Evolutionary conservation across 345 rosid species (phyloP).

Genomic region (Brassica napus): DNA sequence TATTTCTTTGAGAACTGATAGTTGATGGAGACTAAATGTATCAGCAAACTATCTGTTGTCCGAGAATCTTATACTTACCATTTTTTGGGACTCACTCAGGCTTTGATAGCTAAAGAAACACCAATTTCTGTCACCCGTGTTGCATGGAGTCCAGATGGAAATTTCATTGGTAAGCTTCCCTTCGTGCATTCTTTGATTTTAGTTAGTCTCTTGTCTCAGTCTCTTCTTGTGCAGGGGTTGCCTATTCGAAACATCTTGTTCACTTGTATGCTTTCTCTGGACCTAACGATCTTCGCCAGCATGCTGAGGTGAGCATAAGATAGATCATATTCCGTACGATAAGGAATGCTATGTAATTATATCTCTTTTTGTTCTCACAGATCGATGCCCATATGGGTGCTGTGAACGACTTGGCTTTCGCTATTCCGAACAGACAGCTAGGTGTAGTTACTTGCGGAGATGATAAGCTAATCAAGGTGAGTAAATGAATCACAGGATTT

Average conservation of each 20-base stretch:
- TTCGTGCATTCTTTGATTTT: background rate
- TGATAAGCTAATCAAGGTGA: slow-evolving; percentile 85
- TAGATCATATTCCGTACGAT: slow-evolving; percentile 4
- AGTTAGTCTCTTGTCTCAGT: slow-evolving; percentile 27
- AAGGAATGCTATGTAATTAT: background rate
- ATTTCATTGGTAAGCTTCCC: slow-evolving; percentile 54
- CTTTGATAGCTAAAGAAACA: slow-evolving; percentile 45
- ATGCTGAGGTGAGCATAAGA: slow-evolving; percentile 50
- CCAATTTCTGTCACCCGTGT: slow-evolving; percentile 57
- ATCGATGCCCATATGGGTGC: slow-evolving; percentile 85
- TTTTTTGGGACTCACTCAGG: slow-evolving; percentile 41
- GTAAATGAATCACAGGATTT: background rate
- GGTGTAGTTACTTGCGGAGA: slow-evolving; percentile 93
- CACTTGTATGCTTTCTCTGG: slow-evolving; percentile 57
- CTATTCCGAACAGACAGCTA: slow-evolving; percentile 72
- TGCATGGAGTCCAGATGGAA: slow-evolving; percentile 75
- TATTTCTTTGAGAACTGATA: slow-evolving; percentile 14
- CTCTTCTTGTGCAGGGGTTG: slow-evolving; percentile 60
- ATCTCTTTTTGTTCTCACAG: slow-evolving; percentile 43
- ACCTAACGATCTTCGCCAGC: slow-evolving; percentile 59
- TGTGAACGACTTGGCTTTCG: slow-evolving; percentile 90
- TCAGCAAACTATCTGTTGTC: slow-evolving; percentile 12
- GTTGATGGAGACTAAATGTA: background rate
- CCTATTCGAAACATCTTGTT: slow-evolving; percentile 62
- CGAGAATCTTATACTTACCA: slow-evolving; percentile 20